Conservation (phyloP, 1,139 yeast genomes). For the Debaryomyces subglobosus region DNA sequence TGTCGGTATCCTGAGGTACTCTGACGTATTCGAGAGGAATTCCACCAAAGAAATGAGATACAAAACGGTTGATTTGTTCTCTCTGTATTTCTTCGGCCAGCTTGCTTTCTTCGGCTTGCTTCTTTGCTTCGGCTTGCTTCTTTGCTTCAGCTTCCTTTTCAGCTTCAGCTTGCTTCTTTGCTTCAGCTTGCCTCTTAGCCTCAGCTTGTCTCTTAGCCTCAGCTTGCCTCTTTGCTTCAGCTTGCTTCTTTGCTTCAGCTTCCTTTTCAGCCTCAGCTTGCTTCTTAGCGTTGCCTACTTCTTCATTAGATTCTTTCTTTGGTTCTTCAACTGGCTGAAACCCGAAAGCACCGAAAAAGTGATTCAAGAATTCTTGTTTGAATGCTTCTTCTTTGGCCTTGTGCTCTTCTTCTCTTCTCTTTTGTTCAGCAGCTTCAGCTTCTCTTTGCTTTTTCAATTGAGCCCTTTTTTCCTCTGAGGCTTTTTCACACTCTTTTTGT, state of each 20-base stretch:
- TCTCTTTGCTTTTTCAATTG: background rate
- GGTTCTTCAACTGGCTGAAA: background rate
- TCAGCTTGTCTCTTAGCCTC: conserved; percentile 6
- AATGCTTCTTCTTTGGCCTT: conserved; percentile 1
- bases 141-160: conserved; percentile 1
- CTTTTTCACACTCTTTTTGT: background rate
- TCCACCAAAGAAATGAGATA: background rate
- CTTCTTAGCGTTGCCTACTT: background rate
- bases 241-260: background rate
- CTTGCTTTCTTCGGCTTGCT: conserved; percentile 1
- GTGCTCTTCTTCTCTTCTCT: conserved; percentile 2
- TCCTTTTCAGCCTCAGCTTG: conserved; percentile 2
- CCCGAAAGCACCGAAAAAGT: conserved; percentile 20
- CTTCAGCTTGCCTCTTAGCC: background rate
- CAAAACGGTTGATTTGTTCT: background rate
- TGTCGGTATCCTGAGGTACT: background rate
- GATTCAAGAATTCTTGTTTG: conserved; percentile 23
- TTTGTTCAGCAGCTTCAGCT: background rate
- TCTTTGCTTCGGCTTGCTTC: conserved; percentile 3
- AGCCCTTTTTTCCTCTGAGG: background rate
- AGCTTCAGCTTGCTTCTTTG: background rate
- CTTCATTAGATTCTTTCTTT: background rate
- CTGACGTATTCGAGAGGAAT: conserved; percentile 2
- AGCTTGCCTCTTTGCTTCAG: background rate
- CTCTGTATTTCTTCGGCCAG: background rate